Conservation (phyloP, 75 land plant genomes). For the Isoetes taiwanensis region DNA sequence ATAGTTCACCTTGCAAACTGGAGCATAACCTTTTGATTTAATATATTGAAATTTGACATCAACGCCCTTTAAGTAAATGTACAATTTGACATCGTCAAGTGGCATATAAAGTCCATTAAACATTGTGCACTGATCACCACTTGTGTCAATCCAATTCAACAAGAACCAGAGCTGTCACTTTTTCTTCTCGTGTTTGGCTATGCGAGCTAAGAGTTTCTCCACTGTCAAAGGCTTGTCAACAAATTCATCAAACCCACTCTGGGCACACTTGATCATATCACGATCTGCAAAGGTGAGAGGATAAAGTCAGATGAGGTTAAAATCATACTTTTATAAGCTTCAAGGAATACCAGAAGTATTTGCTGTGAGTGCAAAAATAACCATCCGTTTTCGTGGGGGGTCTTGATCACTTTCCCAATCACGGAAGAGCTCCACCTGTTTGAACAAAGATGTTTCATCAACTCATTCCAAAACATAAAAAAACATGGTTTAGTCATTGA, state of each 20-base stretch:
- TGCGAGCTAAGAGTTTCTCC: constrained; percentile 16
- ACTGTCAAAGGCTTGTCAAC: constrained; percentile 23
- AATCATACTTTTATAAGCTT: background rate
- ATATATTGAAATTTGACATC: no score
- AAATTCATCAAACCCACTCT: constrained; percentile 27
- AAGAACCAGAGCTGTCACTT: no score
- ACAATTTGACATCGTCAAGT: no score
- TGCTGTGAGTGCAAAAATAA: constrained; percentile 25
- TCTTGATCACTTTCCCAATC: constrained; percentile 20
- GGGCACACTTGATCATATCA: constrained; percentile 25
- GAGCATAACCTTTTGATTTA: no score
- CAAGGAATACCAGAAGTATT: constrained; percentile 15
- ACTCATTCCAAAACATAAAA: background rate
- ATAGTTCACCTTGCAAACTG: no score
- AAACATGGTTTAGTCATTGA: background rate
- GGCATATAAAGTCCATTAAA: no score
- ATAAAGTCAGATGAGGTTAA: background rate
- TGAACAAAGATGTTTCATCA: background rate
- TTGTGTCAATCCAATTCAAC: no score
- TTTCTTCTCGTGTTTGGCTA: no score
- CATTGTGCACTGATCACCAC: no score
- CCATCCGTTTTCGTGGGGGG: constrained; percentile 16
- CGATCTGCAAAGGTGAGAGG: constrained; percentile 7
- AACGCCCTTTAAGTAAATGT: no score
- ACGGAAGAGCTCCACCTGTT: constrained; percentile 22